phyloP scores from a whole-genome alignment of 139 green algal genomes.

The Chlamydomonas sphaeroides region DNA sequence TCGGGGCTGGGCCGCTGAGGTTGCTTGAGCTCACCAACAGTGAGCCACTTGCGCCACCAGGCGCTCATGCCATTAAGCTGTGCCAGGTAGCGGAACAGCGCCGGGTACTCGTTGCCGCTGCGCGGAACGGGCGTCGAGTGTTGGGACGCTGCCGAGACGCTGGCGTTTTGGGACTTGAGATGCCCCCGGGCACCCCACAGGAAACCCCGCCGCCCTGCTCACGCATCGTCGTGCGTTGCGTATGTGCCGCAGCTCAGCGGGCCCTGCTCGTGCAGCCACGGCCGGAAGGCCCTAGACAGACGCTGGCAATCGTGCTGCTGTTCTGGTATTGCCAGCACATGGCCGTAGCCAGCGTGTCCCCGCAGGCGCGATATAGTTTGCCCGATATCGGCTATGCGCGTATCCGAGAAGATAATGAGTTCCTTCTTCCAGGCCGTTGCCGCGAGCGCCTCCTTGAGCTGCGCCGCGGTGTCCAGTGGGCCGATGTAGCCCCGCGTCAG shows the following conservation, averaged over 20 bases:
- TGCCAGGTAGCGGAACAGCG: not conserved
- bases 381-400: not conserved
- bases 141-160: too few species aligned
- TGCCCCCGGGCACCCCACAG: too few species aligned
- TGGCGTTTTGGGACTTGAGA: too few species aligned
- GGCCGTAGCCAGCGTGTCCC: not conserved
- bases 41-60: slow-evolving; percentile 32
- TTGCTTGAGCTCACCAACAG: not conserved
- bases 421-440: not conserved
- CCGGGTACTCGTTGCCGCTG: not conserved
- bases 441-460: not conserved
- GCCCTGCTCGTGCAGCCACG: not conserved
- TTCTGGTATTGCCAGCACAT: not conserved
- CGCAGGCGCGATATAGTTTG: not conserved
- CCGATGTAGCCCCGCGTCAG: not conserved
- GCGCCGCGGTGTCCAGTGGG: not conserved
- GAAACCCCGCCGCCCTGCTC: not conserved
- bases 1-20: too few species aligned
- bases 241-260: not conserved
- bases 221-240: not conserved
- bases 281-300: not conserved
- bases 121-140: too few species aligned
- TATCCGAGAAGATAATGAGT: not conserved
- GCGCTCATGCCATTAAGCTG: not conserved
- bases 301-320: not conserved